phyloP scores from a whole-genome alignment of 2,329 filamentous ascomycete species.

The Colletotrichum tofieldiae region DNA sequence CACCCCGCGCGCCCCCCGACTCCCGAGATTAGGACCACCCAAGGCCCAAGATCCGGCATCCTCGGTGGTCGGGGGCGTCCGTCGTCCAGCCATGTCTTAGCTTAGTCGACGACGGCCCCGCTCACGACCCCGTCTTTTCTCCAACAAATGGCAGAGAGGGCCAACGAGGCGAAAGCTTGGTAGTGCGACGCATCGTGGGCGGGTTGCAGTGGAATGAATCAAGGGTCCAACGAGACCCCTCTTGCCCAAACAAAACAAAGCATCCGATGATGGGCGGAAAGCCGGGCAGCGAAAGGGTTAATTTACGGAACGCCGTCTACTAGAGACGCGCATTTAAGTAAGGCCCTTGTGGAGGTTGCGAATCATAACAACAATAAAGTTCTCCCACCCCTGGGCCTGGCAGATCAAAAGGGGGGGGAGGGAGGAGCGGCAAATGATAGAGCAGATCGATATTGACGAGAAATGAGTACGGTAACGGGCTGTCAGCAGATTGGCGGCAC shows the following conservation, averaged over 20 bases:
- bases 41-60: background rate
- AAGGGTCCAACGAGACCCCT: conserved; percentile 21
- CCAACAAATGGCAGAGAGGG: background rate
- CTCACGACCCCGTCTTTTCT: background rate
- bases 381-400: background rate
- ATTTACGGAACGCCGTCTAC: background rate
- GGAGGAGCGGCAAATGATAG: background rate
- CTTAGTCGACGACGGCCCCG: background rate
- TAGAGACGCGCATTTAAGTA: background rate
- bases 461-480: background rate
- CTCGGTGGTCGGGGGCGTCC: background rate
- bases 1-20: background rate
- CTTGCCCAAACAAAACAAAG: background rate
- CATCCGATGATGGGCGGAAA: conserved; percentile 11
- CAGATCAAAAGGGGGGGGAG: conserved; percentile 11
- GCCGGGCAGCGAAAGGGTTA: background rate
- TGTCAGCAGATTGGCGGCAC: conserved; percentile 5
- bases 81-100: conserved; percentile 11
- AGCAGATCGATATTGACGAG: background rate
- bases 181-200: conserved; percentile 11
- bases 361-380: conserved; percentile 26
- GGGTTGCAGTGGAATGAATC: conserved; percentile 9
- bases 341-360: conserved; percentile 6
- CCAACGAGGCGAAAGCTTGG: conserved; percentile 15
- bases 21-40: conserved; percentile 4